Conservation (phyloP, 2,329 filamentous ascomycete genomes). For the Cryphonectria radicalis region DNA sequence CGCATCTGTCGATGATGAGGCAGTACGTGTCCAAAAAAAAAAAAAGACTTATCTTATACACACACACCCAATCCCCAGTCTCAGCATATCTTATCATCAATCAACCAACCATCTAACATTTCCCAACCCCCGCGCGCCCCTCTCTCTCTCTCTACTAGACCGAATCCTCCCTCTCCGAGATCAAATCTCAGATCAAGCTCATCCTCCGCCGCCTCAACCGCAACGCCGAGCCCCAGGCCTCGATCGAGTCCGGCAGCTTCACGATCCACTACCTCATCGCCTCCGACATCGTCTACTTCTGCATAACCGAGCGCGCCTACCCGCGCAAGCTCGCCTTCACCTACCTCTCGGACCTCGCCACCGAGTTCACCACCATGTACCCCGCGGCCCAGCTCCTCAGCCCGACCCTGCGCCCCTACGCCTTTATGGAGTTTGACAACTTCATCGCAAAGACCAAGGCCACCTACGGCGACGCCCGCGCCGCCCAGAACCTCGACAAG, state of each 20-base stretch:
- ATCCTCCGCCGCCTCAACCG: conserved; percentile 86
- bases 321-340: conserved; percentile 98
- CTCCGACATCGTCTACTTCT: conserved; percentile 84
- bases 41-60: too few species aligned
- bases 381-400: conserved; percentile 72
- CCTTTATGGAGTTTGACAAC: conserved; percentile 97
- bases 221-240: conserved; percentile 88
- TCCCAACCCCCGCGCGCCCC: not conserved
- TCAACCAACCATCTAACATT: not conserved
- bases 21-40: conserved; percentile 50
- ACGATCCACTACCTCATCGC: conserved; percentile 88
- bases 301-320: conserved; percentile 91
- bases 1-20: conserved; percentile 90
- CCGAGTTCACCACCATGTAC: conserved; percentile 91
- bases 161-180: conserved; percentile 78
- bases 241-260: conserved; percentile 82
- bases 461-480: conserved; percentile 90
- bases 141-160: conserved; percentile 46
- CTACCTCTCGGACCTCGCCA: conserved; percentile 89
- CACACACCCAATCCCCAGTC: conserved; percentile 1
- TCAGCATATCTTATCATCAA: not conserved
- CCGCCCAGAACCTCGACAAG: conserved; percentile 89
- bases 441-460: conserved; percentile 93
- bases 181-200: conserved; percentile 89
- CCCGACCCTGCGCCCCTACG: conserved; percentile 82